Evolutionary conservation across 2,329 filamentous ascomycete species (phyloP).

Genomic region (Colletotrichum sp.): DNA sequence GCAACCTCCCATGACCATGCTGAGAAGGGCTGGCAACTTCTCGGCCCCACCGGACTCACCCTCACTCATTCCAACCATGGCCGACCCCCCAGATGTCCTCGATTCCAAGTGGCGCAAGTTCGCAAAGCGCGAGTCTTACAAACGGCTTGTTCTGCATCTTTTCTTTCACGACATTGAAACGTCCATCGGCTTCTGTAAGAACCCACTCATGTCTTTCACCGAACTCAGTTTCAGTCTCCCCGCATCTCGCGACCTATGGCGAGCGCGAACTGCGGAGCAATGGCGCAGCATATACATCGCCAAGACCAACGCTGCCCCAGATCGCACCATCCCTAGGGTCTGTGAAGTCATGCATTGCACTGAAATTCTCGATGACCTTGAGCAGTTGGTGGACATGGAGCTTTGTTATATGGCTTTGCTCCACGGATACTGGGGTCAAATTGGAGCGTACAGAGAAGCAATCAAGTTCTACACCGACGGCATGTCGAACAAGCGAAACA

Average conservation of each 20-base stretch:
- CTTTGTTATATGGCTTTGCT: constrained; percentile 32
- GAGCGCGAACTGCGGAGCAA: constrained; percentile 26
- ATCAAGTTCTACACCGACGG: constrained; percentile 29
- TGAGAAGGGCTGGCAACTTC: constrained; percentile 37
- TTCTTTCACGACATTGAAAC: constrained; percentile 33
- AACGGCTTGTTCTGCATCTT: constrained; percentile 32
- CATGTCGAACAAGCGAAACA: constrained; percentile 7
- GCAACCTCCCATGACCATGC: constrained; percentile 39
- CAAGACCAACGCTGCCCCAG: neutral
- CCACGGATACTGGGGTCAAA: constrained; percentile 35
- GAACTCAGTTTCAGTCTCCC: constrained; percentile 32
- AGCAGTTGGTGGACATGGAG: constrained; percentile 30
- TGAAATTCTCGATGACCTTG: constrained; percentile 18
- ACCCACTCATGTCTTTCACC: constrained; percentile 34
- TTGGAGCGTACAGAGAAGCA: constrained; percentile 34
- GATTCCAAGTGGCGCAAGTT: constrained; percentile 23
- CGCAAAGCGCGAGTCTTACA: constrained; percentile 36
- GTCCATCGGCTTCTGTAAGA: constrained; percentile 32
- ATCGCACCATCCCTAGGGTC: constrained; percentile 4
- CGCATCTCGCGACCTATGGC: constrained; percentile 27
- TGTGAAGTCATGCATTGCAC: constrained; percentile 19
- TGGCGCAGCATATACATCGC: constrained; percentile 27
- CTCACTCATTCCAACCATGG: neutral
- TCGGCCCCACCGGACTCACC: constrained; percentile 13
- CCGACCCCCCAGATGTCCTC: constrained; percentile 13